Base-by-base conservation (phyloP, 2,329 filamentous ascomycete species). In the Xylariales sp. region DNA sequence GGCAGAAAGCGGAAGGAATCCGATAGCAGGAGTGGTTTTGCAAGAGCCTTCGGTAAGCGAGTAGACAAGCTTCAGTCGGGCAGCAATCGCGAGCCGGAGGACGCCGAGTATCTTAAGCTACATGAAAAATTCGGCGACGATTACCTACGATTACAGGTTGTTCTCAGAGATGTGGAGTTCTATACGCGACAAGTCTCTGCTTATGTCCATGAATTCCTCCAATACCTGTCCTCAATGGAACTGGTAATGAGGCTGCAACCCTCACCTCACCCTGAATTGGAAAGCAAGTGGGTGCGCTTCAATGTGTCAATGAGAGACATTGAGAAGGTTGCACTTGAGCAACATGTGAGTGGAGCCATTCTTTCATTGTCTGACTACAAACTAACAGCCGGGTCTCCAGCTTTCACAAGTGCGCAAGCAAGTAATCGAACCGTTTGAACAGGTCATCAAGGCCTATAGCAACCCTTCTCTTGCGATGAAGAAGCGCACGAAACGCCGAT, bases 261-360 rank as follows among this genome's bases (percentile, higher is more conserved):
- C 11, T 85, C 84, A 34, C 80, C 76, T 41, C 81, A 88, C 57
- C 82, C 88, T 1, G 90, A 97, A 59, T 69, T 94, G 28, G 90
- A 96, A 62, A 90, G 85, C 69, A 95, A 94, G 59, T 97, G 91
- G 88, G 85, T 89, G 34, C 86, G 84, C 44, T 93, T 95, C 62
- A 91, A 89, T 48, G 81, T 89, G 54, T 85, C 85, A 23, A 86
- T 95, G 64, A 79, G 86, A 47, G 90, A 96, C 52, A 80, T 97
- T 47, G 83, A 90, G 53, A 85, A 83, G 43, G 78, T 89, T 46
- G 85, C 86, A 5, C 70, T 97, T 16, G 85, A 89, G 43, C 85
- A 91, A 49, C 90, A 96, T 70, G 83, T 90, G 67, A 76, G 76
- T 67, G 21, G 46, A 6, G 16, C 24, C 16, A 31, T 29, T 20